Conservation (phyloP, 495 filamentous ascomycete species). For the Penicillium ochrochloron region DNA sequence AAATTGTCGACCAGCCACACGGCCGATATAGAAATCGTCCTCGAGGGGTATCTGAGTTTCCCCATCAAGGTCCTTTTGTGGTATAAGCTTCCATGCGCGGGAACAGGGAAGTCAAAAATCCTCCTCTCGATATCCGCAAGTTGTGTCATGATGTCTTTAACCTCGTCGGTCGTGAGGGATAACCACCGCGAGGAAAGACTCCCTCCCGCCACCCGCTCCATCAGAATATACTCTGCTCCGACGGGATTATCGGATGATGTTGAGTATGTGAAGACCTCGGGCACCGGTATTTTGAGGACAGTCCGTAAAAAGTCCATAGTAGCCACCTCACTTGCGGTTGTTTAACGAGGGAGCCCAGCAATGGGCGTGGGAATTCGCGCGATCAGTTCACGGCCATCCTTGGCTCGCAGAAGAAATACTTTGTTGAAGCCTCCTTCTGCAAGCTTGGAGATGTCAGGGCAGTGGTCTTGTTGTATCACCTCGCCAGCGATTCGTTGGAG, state of each 20-base stretch:
- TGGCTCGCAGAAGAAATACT: slow-evolving; percentile 20
- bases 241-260: slow-evolving; percentile 33
- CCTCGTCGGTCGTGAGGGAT: slow-evolving; percentile 39
- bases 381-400: slow-evolving; percentile 40
- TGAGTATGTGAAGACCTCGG: slow-evolving; percentile 37
- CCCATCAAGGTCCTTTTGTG: slow-evolving; percentile 34
- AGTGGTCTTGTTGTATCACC: slow-evolving; percentile 34
- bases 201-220: slow-evolving; percentile 41
- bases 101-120: slow-evolving; percentile 40
- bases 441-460: slow-evolving; percentile 28
- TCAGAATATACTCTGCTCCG: slow-evolving; percentile 45
- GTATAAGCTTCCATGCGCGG: slow-evolving; percentile 47
- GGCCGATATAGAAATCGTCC: slow-evolving; percentile 43
- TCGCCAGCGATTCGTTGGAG: slow-evolving; percentile 37
- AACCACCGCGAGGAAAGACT: slow-evolving; percentile 44
- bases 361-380: slow-evolving; percentile 42
- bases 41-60: slow-evolving; percentile 31
- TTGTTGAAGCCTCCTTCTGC: slow-evolving; percentile 20
- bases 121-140: slow-evolving; percentile 44
- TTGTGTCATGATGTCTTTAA: slow-evolving; percentile 43
- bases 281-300: slow-evolving; percentile 39
- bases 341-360: slow-evolving; percentile 40
- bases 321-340: slow-evolving; percentile 51
- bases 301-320: slow-evolving; percentile 44
- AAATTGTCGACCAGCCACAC: slow-evolving; percentile 38